These are phyloP conservation scores for Moesziomyces globuligerus DNA, from an alignment of 1,284 basidiomycete genomes.

Conservation along the genomic window DNA sequence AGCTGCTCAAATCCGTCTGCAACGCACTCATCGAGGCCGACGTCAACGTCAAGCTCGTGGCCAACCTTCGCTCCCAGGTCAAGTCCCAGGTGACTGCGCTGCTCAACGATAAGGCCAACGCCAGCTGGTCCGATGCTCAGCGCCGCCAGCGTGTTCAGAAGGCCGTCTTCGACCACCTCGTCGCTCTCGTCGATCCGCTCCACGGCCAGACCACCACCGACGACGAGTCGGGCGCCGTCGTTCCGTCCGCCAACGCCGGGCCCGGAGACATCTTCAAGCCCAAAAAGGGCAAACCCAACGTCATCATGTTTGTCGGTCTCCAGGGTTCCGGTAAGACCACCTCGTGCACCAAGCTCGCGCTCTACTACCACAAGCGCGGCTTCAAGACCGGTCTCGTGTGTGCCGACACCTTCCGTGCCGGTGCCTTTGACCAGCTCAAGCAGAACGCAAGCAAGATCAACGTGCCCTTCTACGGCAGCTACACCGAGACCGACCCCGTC, in stretches of 20 bases:
- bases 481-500: constrained; percentile 98
- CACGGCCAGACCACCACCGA: constrained; percentile 52
- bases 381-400: constrained; percentile 99
- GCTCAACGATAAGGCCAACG: constrained; percentile 62
- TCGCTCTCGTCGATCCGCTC: constrained; percentile 83
- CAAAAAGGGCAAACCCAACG: constrained; percentile 91
- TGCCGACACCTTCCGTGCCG: constrained; percentile 98
- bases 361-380: constrained; percentile 95
- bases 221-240: constrained; percentile 34
- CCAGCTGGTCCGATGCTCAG: constrained; percentile 56
- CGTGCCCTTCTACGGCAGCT: constrained; percentile 98
- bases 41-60: constrained; percentile 96
- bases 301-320: constrained; percentile 79
- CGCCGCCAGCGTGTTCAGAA: constrained; percentile 62
- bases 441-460: constrained; percentile 95
- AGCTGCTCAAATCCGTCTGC: constrained; percentile 91
- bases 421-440: constrained; percentile 96
- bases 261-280: constrained; percentile 81
- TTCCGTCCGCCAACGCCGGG: constrained; percentile 25
- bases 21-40: constrained; percentile 93
- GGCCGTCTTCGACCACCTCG: constrained; percentile 94
- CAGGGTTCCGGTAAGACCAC: constrained; percentile 98
- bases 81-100: constrained; percentile 74
- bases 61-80: constrained; percentile 85
- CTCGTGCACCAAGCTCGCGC: constrained; percentile 80